Evolutionary conservation across 2,329 filamentous ascomycete genomes (phyloP).

Genomic region (Huntiella bhutanensis): DNA sequence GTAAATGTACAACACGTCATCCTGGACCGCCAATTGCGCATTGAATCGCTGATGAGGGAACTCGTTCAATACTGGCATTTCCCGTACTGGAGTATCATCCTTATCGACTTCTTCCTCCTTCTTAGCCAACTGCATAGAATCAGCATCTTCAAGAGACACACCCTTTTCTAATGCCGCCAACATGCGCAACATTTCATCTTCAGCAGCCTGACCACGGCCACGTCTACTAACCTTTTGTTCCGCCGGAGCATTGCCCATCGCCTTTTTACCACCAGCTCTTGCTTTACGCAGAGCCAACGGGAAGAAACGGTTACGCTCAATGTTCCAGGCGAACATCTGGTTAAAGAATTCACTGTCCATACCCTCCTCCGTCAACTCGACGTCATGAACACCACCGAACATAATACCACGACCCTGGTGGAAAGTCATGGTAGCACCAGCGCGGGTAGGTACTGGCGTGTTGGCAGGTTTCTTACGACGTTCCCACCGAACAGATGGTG

Average conservation of each 20-base stretch:
- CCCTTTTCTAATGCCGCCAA: constrained; percentile 70
- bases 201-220: constrained; percentile 70
- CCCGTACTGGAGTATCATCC: constrained; percentile 36
- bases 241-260: constrained; percentile 15
- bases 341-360: constrained; percentile 98
- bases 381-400: constrained; percentile 88
- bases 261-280: constrained; percentile 41
- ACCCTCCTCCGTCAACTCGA: constrained; percentile 78
- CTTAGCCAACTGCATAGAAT: constrained; percentile 30
- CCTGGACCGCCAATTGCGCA: constrained; percentile 72
- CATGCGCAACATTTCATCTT: constrained; percentile 76
- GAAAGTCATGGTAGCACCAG: constrained; percentile 81
- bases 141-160: constrained; percentile 36
- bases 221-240: constrained; percentile 40
- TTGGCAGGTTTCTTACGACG: constrained; percentile 84
- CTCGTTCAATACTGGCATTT: constrained; percentile 53
- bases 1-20: constrained; percentile 83
- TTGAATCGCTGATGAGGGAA: constrained; percentile 86
- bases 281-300: constrained; percentile 59
- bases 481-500: constrained; percentile 74
- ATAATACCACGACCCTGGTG: constrained; percentile 85
- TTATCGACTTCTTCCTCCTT: constrained; percentile 27
- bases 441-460: constrained; percentile 61
- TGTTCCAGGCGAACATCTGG: constrained; percentile 76
- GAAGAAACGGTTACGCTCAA: constrained; percentile 91